phyloP scores from a whole-genome alignment of 768 basidiomycete species.

The Psilocybe tampanensis region DNA sequence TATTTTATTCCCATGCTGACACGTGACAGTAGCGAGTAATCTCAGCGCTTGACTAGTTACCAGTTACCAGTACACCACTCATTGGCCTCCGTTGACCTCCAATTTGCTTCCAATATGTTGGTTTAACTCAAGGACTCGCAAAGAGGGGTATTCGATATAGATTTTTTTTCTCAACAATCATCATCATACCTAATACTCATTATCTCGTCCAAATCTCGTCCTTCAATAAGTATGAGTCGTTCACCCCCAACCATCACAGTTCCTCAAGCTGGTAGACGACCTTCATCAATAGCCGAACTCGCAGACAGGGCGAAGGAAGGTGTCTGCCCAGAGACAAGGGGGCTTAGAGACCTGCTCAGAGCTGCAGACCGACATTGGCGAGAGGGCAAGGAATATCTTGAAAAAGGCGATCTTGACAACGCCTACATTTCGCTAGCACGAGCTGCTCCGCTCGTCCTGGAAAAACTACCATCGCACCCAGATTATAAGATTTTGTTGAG shows the following conservation, averaged over 20 bases:
- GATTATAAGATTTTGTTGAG: conserved; percentile 63
- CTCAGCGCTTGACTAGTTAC: no score
- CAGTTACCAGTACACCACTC: no score
- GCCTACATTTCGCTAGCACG: conserved; percentile 74
- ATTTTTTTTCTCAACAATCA: no score
- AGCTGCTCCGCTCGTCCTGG: conserved; percentile 77
- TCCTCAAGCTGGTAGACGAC: conserved; percentile 29
- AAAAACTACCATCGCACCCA: conserved; percentile 74
- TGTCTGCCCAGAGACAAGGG: conserved; percentile 57
- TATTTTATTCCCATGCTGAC: no score
- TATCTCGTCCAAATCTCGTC: not conserved
- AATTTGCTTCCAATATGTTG: no score
- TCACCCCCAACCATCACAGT: not conserved
- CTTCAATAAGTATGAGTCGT: no score
- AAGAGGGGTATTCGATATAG: no score
- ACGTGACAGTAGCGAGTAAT: no score
- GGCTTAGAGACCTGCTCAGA: conserved; percentile 69
- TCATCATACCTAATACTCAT: no score
- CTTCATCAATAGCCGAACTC: conserved; percentile 66
- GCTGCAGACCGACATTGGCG: conserved; percentile 64
- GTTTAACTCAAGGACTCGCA: no score
- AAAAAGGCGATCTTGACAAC: conserved; percentile 63
- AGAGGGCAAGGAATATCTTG: conserved; percentile 48
- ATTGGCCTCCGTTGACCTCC: no score
- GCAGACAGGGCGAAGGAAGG: conserved; percentile 58